Conservation (phyloP, 768 basidiomycete genomes). For the Lactifluus volemus region DNA sequence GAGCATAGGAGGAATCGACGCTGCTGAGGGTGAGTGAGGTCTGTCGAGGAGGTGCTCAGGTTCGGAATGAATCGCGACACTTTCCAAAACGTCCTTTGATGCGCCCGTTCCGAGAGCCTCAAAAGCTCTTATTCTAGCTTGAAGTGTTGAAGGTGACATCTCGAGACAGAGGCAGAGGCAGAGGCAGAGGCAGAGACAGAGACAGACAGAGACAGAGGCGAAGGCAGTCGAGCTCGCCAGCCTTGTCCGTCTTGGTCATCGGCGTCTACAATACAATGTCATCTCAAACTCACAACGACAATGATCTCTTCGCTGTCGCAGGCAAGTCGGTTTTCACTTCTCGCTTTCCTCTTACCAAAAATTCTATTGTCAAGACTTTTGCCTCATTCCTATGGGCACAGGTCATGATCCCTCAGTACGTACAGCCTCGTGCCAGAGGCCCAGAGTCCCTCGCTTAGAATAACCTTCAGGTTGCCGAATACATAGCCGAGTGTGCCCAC, state of each 20-base stretch:
- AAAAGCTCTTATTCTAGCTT: slow-evolving; percentile 19
- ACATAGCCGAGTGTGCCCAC: slow-evolving; percentile 75
- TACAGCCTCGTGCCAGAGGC: not conserved
- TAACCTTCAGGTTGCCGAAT: slow-evolving; percentile 52
- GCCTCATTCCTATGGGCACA: slow-evolving; percentile 81
- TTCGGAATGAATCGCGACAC: slow-evolving; percentile 9
- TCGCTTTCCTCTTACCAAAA: not conserved
- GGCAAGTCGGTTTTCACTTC: slow-evolving; percentile 32
- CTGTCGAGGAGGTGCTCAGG: slow-evolving; percentile 18
- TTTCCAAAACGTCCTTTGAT: slow-evolving; percentile 11
- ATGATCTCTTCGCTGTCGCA: slow-evolving; percentile 69
- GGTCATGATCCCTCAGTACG: slow-evolving; percentile 54
- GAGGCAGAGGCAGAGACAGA: not conserved
- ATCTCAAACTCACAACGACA: slow-evolving; percentile 29
- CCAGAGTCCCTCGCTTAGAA: not conserved
- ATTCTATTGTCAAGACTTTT: slow-evolving; percentile 54
- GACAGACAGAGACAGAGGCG: not conserved
- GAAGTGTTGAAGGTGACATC: slow-evolving; percentile 17
- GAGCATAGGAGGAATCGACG: slow-evolving; percentile 13
- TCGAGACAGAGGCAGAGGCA: not conserved
- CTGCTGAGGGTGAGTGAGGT: slow-evolving; percentile 5
- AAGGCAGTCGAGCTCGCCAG: too few species aligned
- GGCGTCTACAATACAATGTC: not conserved
- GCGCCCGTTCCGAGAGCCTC: slow-evolving; percentile 15
- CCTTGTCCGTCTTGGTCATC: not conserved